A percentile compares a stretch with the other conserved stretches of the same genome.
phyloP scores from a whole-genome alignment of 495 filamentous ascomycete genomes.

The Daldinia bambusicola region DNA sequence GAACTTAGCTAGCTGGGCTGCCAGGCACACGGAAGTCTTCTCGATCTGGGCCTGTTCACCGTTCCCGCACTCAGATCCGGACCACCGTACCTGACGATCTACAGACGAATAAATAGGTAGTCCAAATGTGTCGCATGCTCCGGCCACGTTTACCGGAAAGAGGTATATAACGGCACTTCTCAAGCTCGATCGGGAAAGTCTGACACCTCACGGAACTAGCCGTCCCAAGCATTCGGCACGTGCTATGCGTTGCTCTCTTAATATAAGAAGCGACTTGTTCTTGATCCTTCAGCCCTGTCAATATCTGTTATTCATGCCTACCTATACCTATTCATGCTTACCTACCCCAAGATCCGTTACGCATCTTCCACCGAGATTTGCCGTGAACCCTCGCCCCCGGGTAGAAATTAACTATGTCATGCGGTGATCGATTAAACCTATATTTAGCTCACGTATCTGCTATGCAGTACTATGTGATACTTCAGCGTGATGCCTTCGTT shows the following conservation, averaged over 20 bases:
- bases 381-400: not conserved
- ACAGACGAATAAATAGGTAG: slow-evolving; percentile 30
- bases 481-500: not conserved
- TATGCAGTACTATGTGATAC: not conserved
- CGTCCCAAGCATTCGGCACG: slow-evolving; percentile 34
- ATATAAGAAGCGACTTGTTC: slow-evolving; percentile 7
- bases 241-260: slow-evolving; percentile 15
- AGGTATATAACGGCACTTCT: slow-evolving; percentile 22
- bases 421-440: slow-evolving; percentile 1
- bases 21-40: slow-evolving; percentile 21
- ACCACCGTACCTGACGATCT: slow-evolving; percentile 37
- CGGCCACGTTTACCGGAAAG: slow-evolving; percentile 32
- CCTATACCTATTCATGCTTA: no score
- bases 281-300: slow-evolving; percentile 37
- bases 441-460: not conserved
- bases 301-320: slow-evolving; percentile 14
- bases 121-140: slow-evolving; percentile 40
- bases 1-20: slow-evolving; percentile 15
- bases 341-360: slow-evolving; percentile 10
- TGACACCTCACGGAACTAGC: slow-evolving; percentile 27
- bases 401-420: slow-evolving; percentile 1
- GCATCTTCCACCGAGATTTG: not conserved
- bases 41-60: slow-evolving; percentile 37
- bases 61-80: slow-evolving; percentile 40
- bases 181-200: slow-evolving; percentile 33